Conservation (phyloP, 2,329 filamentous ascomycete genomes). For the Lizonia empirigonia region DNA sequence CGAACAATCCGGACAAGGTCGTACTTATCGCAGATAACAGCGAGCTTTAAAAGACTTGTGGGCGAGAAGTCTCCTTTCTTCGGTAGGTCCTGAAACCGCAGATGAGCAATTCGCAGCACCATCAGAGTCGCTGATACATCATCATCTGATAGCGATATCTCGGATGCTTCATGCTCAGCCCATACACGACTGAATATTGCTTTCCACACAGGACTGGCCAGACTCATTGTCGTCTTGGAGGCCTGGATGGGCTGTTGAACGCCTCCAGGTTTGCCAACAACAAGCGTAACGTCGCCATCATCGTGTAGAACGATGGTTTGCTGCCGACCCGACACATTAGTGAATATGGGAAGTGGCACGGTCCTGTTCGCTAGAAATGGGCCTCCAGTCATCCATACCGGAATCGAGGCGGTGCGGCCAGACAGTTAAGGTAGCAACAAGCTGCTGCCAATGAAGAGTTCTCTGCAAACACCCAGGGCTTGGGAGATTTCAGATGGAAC, state of each 20-base stretch:
- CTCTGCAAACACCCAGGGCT: background rate
- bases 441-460: too few relatives aligned
- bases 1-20: background rate
- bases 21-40: background rate
- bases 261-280: background rate
- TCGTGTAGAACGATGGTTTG: background rate
- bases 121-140: constrained; percentile 25
- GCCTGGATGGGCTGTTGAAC: background rate
- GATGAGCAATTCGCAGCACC: background rate
- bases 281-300: background rate
- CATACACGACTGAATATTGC: constrained; percentile 23
- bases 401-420: too few relatives aligned
- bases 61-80: background rate
- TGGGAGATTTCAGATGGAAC: background rate
- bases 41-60: background rate
- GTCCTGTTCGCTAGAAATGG: background rate
- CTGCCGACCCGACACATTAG: background rate
- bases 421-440: too few relatives aligned
- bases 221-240: constrained; percentile 9
- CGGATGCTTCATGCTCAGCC: constrained; percentile 18
- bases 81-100: background rate
- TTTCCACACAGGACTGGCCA: constrained; percentile 29
- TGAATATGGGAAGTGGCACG: background rate
- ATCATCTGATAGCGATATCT: constrained; percentile 35
- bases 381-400: background rate